Percentiles rank a stretch among this genome's conserved stretches.
Evolutionary conservation across 495 filamentous ascomycete species (phyloP).

Genomic region (Neurospora pannonica): DNA sequence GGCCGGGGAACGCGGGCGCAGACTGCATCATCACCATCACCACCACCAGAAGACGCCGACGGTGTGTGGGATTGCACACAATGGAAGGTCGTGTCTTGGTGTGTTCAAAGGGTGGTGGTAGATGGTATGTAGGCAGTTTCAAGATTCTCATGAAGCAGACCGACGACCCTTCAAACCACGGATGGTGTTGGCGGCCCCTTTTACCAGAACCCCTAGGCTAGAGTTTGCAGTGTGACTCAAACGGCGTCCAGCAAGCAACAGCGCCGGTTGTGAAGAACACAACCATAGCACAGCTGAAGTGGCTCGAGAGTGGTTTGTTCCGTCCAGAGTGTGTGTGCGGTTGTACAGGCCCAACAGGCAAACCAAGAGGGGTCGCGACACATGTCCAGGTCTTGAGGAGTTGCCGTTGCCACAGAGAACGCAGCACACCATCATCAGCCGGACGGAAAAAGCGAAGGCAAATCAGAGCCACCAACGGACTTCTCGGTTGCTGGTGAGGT

Average conservation of each 20-base stretch:
- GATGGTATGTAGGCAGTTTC: background rate
- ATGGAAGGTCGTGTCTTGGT: background rate
- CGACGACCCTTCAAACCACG: background rate
- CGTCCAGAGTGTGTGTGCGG: background rate
- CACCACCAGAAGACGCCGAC: background rate
- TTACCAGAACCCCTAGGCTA: background rate
- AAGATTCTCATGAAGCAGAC: background rate
- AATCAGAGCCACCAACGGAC: background rate
- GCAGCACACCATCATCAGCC: background rate
- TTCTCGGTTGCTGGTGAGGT: background rate
- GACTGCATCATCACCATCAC: background rate
- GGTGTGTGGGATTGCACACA: background rate
- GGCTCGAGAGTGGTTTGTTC: background rate
- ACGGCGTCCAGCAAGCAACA: background rate
- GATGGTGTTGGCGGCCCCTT: background rate
- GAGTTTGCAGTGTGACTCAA: background rate
- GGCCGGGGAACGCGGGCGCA: background rate
- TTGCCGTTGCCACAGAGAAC: background rate
- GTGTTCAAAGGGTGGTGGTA: background rate
- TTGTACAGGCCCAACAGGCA: background rate
- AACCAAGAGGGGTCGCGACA: background rate
- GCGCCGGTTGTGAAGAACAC: background rate
- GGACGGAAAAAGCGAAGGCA: background rate
- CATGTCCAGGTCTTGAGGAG: background rate
- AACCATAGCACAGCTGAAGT: background rate